Percentiles rank a stretch among this genome's conserved stretches.
phyloP scores from a whole-genome alignment of 2,329 filamentous ascomycete species.

The Colletotrichum karsti region DNA sequence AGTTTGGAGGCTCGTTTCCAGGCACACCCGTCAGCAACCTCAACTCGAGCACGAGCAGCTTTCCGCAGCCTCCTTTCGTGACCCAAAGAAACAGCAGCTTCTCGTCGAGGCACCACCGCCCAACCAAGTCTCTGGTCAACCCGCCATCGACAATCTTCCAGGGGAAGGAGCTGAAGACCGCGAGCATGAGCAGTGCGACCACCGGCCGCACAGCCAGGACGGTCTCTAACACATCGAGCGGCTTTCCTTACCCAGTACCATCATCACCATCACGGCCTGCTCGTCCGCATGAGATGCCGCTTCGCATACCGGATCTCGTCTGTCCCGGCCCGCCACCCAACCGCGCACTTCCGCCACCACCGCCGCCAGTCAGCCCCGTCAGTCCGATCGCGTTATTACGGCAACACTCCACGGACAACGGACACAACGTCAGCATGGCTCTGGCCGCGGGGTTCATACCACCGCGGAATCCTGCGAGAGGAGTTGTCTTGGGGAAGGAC shows the following conservation, averaged over 20 bases:
- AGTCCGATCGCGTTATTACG: background rate
- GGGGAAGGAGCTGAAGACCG: background rate
- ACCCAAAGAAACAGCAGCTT: slow-evolving; percentile 45
- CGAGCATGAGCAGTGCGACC: slow-evolving; percentile 22
- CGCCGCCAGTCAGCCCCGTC: slow-evolving; percentile 32
- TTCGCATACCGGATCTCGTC: slow-evolving; percentile 46
- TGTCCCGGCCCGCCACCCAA: slow-evolving; percentile 53
- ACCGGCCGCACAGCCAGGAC: slow-evolving; percentile 10
- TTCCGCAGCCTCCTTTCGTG: slow-evolving; percentile 48
- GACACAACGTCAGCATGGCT: slow-evolving; percentile 12
- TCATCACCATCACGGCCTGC: slow-evolving; percentile 43
- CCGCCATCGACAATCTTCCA: background rate
- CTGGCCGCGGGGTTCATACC: slow-evolving; percentile 27
- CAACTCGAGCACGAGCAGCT: slow-evolving; percentile 23
- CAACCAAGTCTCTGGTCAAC: slow-evolving; percentile 8
- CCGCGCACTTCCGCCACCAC: slow-evolving; percentile 48
- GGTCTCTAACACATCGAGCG: background rate
- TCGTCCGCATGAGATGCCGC: slow-evolving; percentile 43
- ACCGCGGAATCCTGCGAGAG: slow-evolving; percentile 26
- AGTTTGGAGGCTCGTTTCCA: background rate
- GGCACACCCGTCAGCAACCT: background rate
- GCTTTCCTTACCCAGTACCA: slow-evolving; percentile 25
- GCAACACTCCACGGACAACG: slow-evolving; percentile 5
- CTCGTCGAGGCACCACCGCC: slow-evolving; percentile 42
- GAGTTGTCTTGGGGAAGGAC: slow-evolving; percentile 31